phyloP scores from a whole-genome alignment of 805 yeast species.

The Isabelozyma pseudorhagii region DNA sequence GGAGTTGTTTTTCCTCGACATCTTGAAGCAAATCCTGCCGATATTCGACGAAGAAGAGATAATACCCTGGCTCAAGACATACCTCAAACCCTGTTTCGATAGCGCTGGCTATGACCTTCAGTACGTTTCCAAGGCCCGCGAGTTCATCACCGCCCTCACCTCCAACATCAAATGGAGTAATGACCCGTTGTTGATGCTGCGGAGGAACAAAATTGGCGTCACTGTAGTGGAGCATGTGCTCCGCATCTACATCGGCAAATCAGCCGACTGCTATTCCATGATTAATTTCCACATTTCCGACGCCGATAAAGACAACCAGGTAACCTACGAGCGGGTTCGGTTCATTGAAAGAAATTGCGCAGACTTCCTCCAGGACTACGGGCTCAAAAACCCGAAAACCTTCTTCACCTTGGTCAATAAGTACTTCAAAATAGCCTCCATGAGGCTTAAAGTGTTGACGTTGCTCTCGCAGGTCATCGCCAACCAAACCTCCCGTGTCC shows the following conservation, averaged over 20 bases:
- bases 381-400: slow-evolving; percentile 28
- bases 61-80: slow-evolving; percentile 47
- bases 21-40: slow-evolving; percentile 31
- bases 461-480: slow-evolving; percentile 34
- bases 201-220: slow-evolving; percentile 17
- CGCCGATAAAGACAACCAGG: slow-evolving; percentile 24
- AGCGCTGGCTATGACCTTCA: slow-evolving; percentile 51
- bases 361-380: slow-evolving; percentile 39
- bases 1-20: slow-evolving; percentile 38
- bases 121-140: slow-evolving; percentile 30
- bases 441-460: slow-evolving; percentile 37
- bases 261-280: slow-evolving; percentile 9
- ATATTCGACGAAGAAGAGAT: slow-evolving; percentile 30
- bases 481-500: slow-evolving; percentile 18
- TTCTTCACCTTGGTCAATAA: slow-evolving; percentile 37
- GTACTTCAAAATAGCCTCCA: slow-evolving; percentile 25
- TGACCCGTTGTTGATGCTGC: slow-evolving; percentile 16
- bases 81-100: slow-evolving; percentile 51
- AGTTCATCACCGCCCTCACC: slow-evolving; percentile 20
- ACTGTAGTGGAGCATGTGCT: slow-evolving; percentile 22
- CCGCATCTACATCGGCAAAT: slow-evolving; percentile 20
- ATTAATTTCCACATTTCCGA: slow-evolving; percentile 13
- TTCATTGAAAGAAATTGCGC: slow-evolving; percentile 46
- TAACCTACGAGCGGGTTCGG: slow-evolving; percentile 46
- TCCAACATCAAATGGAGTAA: slow-evolving; percentile 10